Evolutionary conservation across 352 stramenopile genomes (phyloP), one percentile per base, ranked within the genome.

Genomic region (Halophytophthora batemanensis): DNA sequence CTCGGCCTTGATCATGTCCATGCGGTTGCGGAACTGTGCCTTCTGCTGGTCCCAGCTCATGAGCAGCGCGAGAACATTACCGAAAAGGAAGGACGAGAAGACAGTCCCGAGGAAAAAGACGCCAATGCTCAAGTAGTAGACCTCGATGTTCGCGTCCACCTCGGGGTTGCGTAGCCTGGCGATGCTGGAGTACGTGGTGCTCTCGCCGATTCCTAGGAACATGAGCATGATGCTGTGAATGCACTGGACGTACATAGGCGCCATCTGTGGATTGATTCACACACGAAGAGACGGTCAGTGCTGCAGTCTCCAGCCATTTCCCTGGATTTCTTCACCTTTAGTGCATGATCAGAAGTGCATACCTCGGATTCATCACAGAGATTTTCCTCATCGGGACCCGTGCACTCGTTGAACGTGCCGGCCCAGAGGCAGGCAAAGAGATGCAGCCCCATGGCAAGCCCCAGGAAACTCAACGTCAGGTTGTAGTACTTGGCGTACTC

Each of bases 401-500:
- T 68, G 42, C 81, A 91, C 34, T 87, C 69, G 21, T 77, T 87
- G 50, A 91, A 89, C 7, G 86, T 45, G 50, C 65, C 84, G 2
- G 70, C 81, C 81, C 81, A 92, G 11, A 90, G 29, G 39, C 81
- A 92, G 21, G 82, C 69, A 25, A 90, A 87, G 22, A 89, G 62
- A 44, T 89, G 78, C 18, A 90, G 62, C 1, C 75, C 79, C 55
- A 89, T 73, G 43, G 77, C 59, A 10, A 93, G 74, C 6, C 61
- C 70, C 2, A 88, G 43, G 31, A 91, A 76, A 45, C 76, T 90
- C 18, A 91, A 56, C 12, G 77, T 71, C 19, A 90, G 64, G 46
- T 93, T 87, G 61, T 89, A 93, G 53, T 89, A 93, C 63, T 92
- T 90, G 51, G 80, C 82, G 53, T 90, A 90, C 60, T 90, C 76